These are phyloP conservation scores for Komagataea norvegica DNA, from an alignment of 1,139 yeast species.

Conservation along the genomic window DNA sequence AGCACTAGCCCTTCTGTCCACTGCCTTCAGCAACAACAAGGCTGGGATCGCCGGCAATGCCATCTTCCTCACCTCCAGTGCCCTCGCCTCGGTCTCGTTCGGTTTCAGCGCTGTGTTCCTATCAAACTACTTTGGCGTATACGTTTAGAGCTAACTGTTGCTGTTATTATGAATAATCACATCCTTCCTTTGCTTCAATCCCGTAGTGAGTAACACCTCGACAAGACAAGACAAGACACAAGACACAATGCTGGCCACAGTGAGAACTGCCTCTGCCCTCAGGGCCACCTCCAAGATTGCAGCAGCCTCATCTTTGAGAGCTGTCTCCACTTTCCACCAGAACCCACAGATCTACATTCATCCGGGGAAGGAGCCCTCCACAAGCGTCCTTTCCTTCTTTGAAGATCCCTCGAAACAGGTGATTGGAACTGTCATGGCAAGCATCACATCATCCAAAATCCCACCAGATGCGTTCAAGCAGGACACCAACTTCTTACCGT, in stretches of 20 bases:
- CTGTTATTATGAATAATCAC: too few relatives aligned
- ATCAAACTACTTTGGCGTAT: constrained; percentile 36
- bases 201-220: background rate
- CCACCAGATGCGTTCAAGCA: constrained; percentile 22
- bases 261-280: too few relatives aligned
- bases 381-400: constrained; percentile 32
- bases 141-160: constrained; percentile 26
- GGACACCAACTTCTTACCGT: constrained; percentile 25
- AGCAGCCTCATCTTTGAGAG: background rate
- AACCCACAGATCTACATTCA: constrained; percentile 2
- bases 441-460: constrained; percentile 2
- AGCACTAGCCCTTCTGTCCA: background rate
- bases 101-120: constrained; percentile 34
- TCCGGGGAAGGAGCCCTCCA: background rate
- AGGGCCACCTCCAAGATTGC: background rate
- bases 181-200: background rate
- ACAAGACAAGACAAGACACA: background rate
- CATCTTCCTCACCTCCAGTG: background rate
- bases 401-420: constrained; percentile 31
- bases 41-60: background rate
- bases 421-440: too few relatives aligned
- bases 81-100: constrained; percentile 2
- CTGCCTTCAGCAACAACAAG: background rate
- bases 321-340: background rate
- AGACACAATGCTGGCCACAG: constrained; percentile 1